A percentile compares a stretch with the other conserved stretches of the same genome.
Conservation (phyloP, 139 green algal species). For the Coelastrella sp. region DNA sequence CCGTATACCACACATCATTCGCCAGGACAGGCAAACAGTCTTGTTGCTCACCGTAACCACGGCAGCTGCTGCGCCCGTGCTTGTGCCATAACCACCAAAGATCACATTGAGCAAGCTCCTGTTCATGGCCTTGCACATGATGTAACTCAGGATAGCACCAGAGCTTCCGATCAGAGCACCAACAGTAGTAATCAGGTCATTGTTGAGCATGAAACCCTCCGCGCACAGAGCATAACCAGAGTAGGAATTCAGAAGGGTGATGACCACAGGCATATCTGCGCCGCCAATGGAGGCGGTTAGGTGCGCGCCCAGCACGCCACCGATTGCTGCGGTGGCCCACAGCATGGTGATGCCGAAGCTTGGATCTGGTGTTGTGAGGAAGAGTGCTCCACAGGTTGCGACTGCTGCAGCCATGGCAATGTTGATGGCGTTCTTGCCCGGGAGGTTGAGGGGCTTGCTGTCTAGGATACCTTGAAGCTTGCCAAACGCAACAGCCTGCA, state of each 20-base stretch:
- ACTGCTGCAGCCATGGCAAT: conserved; percentile 61
- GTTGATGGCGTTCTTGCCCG: conserved; percentile 88
- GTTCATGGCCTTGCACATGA: conserved; percentile 97
- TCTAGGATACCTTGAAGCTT: conserved; percentile 90
- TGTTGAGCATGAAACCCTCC: conserved; percentile 92
- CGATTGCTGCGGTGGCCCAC: conserved; percentile 69
- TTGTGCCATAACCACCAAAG: conserved; percentile 83
- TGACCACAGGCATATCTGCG: conserved; percentile 94
- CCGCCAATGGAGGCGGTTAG: conserved; percentile 91
- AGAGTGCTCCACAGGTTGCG: conserved; percentile 64
- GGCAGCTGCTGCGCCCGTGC: conserved; percentile 27
- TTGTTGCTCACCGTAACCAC: conserved; percentile 15
- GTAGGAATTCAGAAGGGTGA: conserved; percentile 93
- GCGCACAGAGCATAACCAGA: conserved; percentile 90
- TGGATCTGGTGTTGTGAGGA: conserved; percentile 59
- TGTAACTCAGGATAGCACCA: conserved; percentile 92
- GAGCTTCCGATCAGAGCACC: conserved; percentile 91
- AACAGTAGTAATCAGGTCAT: conserved; percentile 84
- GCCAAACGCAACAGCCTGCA: conserved; percentile 84
- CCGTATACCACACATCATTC: no score
- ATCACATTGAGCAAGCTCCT: conserved; percentile 90
- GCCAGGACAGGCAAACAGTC: no score
- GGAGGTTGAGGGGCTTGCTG: conserved; percentile 76
- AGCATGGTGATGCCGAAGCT: conserved; percentile 59
- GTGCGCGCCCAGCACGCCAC: conserved; percentile 84